Evolutionary conservation across 2,329 filamentous ascomycete species (phyloP), one percentile per base, ranked within the genome.

Genomic region (Drechslerella dactyloides): DNA sequence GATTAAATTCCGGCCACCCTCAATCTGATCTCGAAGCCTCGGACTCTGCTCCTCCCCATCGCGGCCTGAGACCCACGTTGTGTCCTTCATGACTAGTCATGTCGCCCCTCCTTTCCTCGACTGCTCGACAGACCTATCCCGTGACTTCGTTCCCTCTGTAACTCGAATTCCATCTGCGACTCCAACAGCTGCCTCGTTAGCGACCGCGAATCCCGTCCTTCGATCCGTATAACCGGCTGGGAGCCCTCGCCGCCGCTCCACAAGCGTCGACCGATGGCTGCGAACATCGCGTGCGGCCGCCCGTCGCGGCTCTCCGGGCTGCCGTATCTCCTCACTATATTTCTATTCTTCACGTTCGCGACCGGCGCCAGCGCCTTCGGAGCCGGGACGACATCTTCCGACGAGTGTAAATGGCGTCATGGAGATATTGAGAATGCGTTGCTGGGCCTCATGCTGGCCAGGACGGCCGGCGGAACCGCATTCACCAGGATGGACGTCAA

Each of bases 341-440:
- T 63, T 23, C 46, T 69, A 48, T 69, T 69, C 52, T 56, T 63
- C 53, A 8, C 44, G 19, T 69, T 69, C 53, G 62, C 65, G 33
- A 69, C 65, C 2, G 65, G 65, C 65, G 65, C 65, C 48, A 63
- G 44, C 30, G 65, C 65, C 52, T 69, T 69, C 58, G 65, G 65
- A 58, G 65, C 65, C 46, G 65, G 65, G 10, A 54, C 65, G n/a
- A 69, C 65, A 27, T 69, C 65, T 58, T 69, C 65, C 58, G 65
- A 69, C 40, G 65, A 69, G 24, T 69, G 65, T 58, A 69, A 69
- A 58, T 69, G 65, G 65, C 65, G 65, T 58, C 65, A 69, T 69
- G 65, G 65, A 48, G 65, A 69, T 59, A 69, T 69, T 19, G 60
- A 70, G 54, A 70, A 70, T 64, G 66, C 66, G 54, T 70, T 70